Evolutionary conservation across 805 yeast species (phyloP).

Genomic region (Yarrowia porcina): DNA sequence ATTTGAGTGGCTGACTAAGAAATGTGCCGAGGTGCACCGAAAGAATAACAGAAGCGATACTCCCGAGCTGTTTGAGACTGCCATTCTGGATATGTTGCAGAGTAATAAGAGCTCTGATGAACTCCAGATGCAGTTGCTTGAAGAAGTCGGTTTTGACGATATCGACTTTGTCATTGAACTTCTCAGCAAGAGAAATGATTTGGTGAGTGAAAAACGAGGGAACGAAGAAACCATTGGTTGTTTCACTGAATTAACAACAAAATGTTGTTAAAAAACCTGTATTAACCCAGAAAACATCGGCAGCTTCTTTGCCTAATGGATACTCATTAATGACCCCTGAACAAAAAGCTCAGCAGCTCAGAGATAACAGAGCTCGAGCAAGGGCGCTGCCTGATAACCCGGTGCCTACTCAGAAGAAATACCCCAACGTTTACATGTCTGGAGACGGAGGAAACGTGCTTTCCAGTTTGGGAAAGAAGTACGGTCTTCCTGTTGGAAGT

Average conservation of each 20-base stretch:
- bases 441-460: conserved; percentile 64
- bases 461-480: conserved; percentile 79
- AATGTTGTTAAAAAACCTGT: too few species aligned
- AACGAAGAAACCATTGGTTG: too few species aligned
- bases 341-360: conserved; percentile 31
- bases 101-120: conserved; percentile 50
- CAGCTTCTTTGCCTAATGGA: neutral
- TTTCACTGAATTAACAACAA: too few species aligned
- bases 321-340: conserved; percentile 28
- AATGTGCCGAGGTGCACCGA: conserved; percentile 2
- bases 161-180: conserved; percentile 71
- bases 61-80: conserved; percentile 18
- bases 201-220: conserved; percentile 30
- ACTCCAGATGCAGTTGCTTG: conserved; percentile 69
- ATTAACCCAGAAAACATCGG: conserved; percentile 28
- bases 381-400: conserved; percentile 33
- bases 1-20: conserved; percentile 19
- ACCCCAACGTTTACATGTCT: conserved; percentile 83
- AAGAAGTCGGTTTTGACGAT: conserved; percentile 80
- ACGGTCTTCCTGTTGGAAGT: conserved; percentile 77
- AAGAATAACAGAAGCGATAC: neutral
- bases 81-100: conserved; percentile 19
- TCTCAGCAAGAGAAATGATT: conserved; percentile 41
- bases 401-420: conserved; percentile 45
- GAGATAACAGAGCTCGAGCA: conserved; percentile 31